phyloP scores from a whole-genome alignment of 192 early-diverging fungal species.

The Obelidium mucronatum region DNA sequence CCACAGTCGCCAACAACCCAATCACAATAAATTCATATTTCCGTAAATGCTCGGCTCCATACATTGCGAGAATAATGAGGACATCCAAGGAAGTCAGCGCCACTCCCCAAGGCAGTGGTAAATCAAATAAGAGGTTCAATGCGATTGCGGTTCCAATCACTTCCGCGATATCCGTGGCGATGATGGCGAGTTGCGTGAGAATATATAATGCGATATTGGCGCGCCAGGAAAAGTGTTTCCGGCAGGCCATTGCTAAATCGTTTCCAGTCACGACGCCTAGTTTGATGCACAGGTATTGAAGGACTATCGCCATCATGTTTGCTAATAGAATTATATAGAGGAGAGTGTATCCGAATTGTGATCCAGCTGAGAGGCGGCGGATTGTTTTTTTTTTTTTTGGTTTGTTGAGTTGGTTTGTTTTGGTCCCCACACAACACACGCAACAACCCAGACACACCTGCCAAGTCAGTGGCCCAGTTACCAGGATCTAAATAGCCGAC shows the following conservation, averaged over 20 bases:
- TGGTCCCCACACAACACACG: neutral
- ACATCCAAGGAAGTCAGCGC: constrained; percentile 80
- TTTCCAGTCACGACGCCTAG: constrained; percentile 76
- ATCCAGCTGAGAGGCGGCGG: constrained; percentile 62
- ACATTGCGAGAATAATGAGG: constrained; percentile 71
- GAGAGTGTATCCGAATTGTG: constrained; percentile 74
- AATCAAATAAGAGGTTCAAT: constrained; percentile 73
- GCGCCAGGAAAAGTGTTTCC: constrained; percentile 62
- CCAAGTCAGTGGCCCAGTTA: constrained; percentile 86
- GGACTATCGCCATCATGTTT: constrained; percentile 77
- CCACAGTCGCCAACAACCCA: constrained; percentile 64
- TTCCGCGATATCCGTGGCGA: constrained; percentile 85
- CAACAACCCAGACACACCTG: constrained; percentile 45
- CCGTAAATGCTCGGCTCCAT: constrained; percentile 45
- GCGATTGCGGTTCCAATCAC: constrained; percentile 90
- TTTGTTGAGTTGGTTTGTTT: too few species aligned
- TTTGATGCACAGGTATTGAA: constrained; percentile 80
- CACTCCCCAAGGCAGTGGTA: constrained; percentile 77
- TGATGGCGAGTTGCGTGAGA: constrained; percentile 77
- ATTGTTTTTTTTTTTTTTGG: constrained; percentile 7
- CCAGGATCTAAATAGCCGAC: constrained; percentile 68
- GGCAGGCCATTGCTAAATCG: constrained; percentile 78
- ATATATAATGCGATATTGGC: constrained; percentile 73
- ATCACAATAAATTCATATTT: constrained; percentile 76
- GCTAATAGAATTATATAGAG: constrained; percentile 80